Conservation (phyloP, 176 grass and related monocot genomes). For the Elymus sibiricus region DNA sequence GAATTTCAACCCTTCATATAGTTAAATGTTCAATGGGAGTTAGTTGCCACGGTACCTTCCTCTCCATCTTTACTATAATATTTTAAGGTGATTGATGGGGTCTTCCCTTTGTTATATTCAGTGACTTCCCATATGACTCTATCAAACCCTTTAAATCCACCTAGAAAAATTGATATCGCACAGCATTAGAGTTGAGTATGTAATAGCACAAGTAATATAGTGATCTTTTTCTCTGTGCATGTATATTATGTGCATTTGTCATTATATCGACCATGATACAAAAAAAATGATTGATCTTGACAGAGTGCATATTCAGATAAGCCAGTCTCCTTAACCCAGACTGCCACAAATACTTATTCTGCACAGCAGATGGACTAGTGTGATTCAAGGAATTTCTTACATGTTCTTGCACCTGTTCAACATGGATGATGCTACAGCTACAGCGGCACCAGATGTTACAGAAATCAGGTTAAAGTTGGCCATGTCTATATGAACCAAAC, state of each 20-base stretch:
- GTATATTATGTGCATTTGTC: neutral
- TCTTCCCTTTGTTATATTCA: constrained; percentile 56
- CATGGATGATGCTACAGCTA: neutral
- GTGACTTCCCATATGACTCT: constrained; percentile 72
- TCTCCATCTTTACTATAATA: constrained; percentile 90
- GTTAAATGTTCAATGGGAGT: neutral
- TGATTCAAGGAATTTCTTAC: neutral
- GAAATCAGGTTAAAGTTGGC: neutral
- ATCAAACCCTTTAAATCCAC: constrained; percentile 84
- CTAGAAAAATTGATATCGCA: constrained; percentile 28
- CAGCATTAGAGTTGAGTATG: constrained; percentile 4
- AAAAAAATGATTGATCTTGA: neutral
- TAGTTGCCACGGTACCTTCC: constrained; percentile 50
- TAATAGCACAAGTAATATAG: neutral
- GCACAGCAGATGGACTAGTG: neutral
- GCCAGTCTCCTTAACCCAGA: neutral
- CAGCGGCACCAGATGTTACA: neutral
- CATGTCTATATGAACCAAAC: neutral
- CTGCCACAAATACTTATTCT: neutral
- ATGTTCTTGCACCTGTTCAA: neutral
- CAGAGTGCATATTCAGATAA: neutral
- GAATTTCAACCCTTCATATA: neutral
- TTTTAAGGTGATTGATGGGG: constrained; percentile 75
- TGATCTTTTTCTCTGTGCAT: neutral
- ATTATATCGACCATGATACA: neutral